These are phyloP conservation scores for Neurospora discreta DNA, from an alignment of 495 filamentous ascomycete genomes.

Conservation along the genomic window DNA sequence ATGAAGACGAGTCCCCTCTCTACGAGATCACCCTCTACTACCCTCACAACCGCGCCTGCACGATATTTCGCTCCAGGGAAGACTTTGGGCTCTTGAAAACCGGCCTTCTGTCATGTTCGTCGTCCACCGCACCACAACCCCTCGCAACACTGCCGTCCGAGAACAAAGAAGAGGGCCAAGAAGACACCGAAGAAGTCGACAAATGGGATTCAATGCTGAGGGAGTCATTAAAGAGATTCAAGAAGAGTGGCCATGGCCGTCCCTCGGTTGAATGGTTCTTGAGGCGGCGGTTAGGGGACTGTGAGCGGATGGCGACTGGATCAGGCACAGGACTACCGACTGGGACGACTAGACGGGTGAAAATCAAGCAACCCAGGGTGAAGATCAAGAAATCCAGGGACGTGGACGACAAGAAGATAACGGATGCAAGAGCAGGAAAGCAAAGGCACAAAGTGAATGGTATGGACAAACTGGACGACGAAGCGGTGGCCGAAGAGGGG, in stretches of 20 bases:
- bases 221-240: conserved; percentile 3
- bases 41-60: conserved; percentile 22
- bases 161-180: background rate
- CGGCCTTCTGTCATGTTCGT: background rate
- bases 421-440: background rate
- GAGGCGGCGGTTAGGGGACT: conserved; percentile 21
- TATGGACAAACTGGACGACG: background rate
- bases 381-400: background rate
- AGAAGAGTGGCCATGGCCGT: conserved; percentile 4
- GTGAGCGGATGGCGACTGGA: conserved; percentile 2
- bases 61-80: conserved; percentile 14
- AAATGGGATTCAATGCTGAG: background rate
- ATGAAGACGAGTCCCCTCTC: background rate
- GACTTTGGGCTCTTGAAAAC: conserved; percentile 13
- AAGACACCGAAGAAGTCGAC: background rate
- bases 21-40: conserved; percentile 20
- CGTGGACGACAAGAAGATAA: background rate
- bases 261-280: conserved; percentile 18
- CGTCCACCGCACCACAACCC: background rate
- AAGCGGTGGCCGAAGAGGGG: background rate
- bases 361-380: background rate
- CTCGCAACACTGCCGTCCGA: background rate
- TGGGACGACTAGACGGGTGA: background rate
- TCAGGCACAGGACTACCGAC: background rate
- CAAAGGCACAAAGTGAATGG: background rate